phyloP scores from a whole-genome alignment of 1,139 yeast genomes.

The Hansenula anomala region DNA sequence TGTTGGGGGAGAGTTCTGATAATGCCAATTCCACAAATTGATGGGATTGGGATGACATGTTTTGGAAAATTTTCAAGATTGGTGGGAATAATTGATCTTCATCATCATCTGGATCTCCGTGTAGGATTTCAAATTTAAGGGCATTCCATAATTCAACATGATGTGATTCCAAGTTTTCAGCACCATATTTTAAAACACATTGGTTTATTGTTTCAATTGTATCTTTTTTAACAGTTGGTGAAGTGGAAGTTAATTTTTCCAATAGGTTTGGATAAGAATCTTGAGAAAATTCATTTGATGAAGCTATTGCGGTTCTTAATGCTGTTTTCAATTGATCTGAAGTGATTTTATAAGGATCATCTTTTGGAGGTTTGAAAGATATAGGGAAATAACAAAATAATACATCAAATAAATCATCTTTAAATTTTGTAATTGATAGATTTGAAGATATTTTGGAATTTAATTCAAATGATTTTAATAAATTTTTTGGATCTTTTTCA shows the following conservation, averaged over 20 bases:
- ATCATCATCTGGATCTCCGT: conserved; percentile 54
- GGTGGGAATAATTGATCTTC: conserved; percentile 33
- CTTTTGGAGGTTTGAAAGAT: conserved; percentile 85
- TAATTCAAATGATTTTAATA: conserved; percentile 63
- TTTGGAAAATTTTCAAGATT: conserved; percentile 44
- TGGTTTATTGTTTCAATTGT: conserved; percentile 57
- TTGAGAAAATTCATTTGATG: conserved; percentile 60
- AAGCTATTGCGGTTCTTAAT: conserved; percentile 54
- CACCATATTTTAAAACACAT: conserved; percentile 51
- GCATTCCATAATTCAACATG: conserved; percentile 88
- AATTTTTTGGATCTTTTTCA: conserved; percentile 91
- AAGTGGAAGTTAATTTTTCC: conserved; percentile 82
- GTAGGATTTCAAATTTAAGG: conserved; percentile 79
- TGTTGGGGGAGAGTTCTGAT: conserved; percentile 54
- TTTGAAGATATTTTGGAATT: conserved; percentile 43
- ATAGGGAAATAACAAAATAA: conserved; percentile 96
- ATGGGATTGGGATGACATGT: conserved; percentile 34
- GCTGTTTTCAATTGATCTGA: conserved; percentile 62
- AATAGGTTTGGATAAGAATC: conserved; percentile 75
- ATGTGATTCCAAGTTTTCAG: conserved; percentile 39
- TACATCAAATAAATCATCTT: conserved; percentile 76
- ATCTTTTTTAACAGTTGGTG: conserved; percentile 73
- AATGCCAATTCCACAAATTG: conserved; percentile 37
- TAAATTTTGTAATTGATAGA: conserved; percentile 36
- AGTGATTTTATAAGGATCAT: conserved; percentile 81